Conservation (phyloP, 2,329 filamentous ascomycete species). For the Penicillium oxalicum region DNA sequence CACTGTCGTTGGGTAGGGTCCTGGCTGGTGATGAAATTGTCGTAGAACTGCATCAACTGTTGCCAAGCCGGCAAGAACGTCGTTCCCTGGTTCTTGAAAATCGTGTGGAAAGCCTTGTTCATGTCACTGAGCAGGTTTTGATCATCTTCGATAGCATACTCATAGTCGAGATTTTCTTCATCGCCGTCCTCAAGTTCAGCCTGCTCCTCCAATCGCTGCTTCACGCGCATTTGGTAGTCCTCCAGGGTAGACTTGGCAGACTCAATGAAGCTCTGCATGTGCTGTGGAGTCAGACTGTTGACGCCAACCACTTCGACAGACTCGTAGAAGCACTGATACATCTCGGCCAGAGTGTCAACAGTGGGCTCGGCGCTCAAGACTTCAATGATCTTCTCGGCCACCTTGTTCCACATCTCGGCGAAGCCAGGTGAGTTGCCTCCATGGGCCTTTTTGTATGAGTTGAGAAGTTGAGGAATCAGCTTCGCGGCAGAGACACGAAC, state of each 20-base stretch:
- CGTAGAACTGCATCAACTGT: conserved; percentile 75
- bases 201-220: conserved; percentile 74
- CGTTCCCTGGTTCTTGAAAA: conserved; percentile 92
- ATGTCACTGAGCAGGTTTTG: conserved; percentile 95
- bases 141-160: conserved; percentile 93
- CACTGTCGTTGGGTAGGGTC: conserved; percentile 94
- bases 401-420: conserved; percentile 73
- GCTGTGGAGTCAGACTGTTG: conserved; percentile 67
- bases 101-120: conserved; percentile 99
- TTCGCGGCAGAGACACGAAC: conserved; percentile 93
- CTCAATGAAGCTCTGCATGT: conserved; percentile 84
- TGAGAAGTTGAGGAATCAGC: conserved; percentile 85
- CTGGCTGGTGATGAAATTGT: conserved; percentile 69
- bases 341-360: conserved; percentile 92
- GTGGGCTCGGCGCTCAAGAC: conserved; percentile 89
- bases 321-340: conserved; percentile 99
- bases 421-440: conserved; percentile 75
- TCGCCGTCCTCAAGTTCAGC: conserved; percentile 82
- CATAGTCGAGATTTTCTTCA: conserved; percentile 77
- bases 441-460: conserved; percentile 88
- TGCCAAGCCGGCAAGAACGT: conserved; percentile 86
- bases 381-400: conserved; percentile 85
- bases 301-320: conserved; percentile 90
- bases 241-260: conserved; percentile 78
- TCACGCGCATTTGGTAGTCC: conserved; percentile 86